Evolutionary conservation across 1,139 yeast species (phyloP).

Genomic region (Sugiyamaella xylanicola): DNA sequence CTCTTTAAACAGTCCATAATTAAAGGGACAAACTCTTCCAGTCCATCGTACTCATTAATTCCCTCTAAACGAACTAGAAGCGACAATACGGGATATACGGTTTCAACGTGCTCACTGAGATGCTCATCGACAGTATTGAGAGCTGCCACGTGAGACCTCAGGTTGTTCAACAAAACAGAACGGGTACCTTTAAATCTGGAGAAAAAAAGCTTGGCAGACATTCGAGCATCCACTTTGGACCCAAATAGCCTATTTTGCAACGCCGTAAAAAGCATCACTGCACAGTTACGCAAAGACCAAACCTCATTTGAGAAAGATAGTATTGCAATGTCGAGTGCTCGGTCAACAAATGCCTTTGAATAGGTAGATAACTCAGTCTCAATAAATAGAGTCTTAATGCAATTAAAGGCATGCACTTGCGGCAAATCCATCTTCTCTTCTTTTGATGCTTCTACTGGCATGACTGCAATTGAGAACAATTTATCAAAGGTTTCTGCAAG

Average conservation of each 20-base stretch:
- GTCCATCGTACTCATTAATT: constrained; percentile 54
- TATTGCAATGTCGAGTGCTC: constrained; percentile 62
- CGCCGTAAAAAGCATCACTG: constrained; percentile 89
- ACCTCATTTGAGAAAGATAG: constrained; percentile 60
- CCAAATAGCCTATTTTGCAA: constrained; percentile 80
- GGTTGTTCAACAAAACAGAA: constrained; percentile 50
- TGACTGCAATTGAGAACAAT: constrained; percentile 55
- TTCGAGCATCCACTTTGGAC: constrained; percentile 48
- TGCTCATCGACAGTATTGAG: constrained; percentile 25
- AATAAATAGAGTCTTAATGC: constrained; percentile 70
- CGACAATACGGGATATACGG: constrained; percentile 73
- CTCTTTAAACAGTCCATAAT: constrained; percentile 53
- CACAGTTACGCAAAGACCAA: constrained; percentile 91
- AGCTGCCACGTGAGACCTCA: constrained; percentile 45
- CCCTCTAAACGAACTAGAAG: constrained; percentile 69
- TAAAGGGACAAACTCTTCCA: constrained; percentile 53
- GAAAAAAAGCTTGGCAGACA: constrained; percentile 70
- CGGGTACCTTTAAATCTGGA: constrained; percentile 58
- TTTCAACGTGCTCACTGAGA: constrained; percentile 47
- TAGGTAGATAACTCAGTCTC: constrained; percentile 64
- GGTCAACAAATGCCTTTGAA: constrained; percentile 56
- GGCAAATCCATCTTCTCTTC: constrained; percentile 70
- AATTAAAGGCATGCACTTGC: constrained; percentile 91
- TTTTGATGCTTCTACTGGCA: constrained; percentile 49
- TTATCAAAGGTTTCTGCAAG: constrained; percentile 54